Conservation (phyloP, 83 land plant genomes). For the Picea mariana region DNA sequence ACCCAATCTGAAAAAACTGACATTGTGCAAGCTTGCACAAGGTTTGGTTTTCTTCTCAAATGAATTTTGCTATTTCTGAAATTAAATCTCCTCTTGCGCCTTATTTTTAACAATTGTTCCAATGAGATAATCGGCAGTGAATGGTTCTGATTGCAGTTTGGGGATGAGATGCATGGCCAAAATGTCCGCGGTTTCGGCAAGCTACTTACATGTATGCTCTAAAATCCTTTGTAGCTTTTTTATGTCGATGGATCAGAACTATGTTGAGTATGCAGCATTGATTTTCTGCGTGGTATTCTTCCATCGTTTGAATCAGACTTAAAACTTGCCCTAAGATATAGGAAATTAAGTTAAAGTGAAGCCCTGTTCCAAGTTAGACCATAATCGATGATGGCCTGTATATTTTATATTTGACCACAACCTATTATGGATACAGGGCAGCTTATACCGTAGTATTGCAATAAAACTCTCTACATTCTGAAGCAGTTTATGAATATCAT, state of each 20-base stretch:
- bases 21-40: slow-evolving; percentile 68
- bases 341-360: no score
- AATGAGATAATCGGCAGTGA: neutral
- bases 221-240: neutral
- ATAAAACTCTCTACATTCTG: no score
- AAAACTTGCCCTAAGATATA: neutral
- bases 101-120: neutral
- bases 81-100: neutral
- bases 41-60: slow-evolving; percentile 40
- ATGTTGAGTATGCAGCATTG: no score
- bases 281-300: no score
- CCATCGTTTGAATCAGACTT: neutral
- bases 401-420: no score
- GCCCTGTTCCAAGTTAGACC: no score
- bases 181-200: no score
- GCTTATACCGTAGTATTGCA: no score
- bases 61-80: neutral
- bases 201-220: neutral
- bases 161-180: slow-evolving; percentile 53
- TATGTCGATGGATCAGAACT: no score
- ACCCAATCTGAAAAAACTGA: slow-evolving; percentile 44
- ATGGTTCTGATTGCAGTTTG: slow-evolving; percentile 44
- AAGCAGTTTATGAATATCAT: no score
- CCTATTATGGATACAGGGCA: no score
- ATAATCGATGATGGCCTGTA: no score